Conservation (phyloP, 192 early-diverging fungal species). For the Geranomyces variabilis region DNA sequence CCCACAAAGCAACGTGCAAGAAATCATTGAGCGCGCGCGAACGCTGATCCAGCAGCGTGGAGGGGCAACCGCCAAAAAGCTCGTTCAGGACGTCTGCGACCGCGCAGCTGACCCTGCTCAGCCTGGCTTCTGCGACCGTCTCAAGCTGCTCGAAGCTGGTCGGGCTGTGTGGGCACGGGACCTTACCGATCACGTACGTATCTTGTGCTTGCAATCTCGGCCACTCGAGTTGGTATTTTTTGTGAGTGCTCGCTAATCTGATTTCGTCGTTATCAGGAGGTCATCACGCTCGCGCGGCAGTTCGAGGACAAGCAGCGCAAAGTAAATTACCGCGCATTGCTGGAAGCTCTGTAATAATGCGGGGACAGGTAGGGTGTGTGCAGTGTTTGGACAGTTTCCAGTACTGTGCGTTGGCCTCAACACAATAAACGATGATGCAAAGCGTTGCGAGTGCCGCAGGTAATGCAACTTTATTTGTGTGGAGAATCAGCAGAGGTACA, state of each 20-base stretch:
- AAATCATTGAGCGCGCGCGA: not conserved
- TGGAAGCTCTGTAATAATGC: slow-evolving; percentile 7
- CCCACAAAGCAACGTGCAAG: slow-evolving; percentile 15
- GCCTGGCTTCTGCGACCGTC: slow-evolving; percentile 43
- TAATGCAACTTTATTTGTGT: no score
- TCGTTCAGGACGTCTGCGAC: not conserved
- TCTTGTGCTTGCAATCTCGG: slow-evolving; percentile 1
- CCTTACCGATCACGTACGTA: slow-evolving; percentile 53
- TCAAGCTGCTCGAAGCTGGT: slow-evolving; percentile 40
- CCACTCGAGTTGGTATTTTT: not conserved
- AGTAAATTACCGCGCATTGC: slow-evolving; percentile 16
- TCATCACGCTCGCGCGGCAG: slow-evolving; percentile 56
- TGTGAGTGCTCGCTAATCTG: not conserved
- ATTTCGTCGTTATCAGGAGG: slow-evolving; percentile 42
- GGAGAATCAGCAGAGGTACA: no score
- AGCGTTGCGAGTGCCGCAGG: no score
- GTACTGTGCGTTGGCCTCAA: no score
- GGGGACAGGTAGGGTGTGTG: no score
- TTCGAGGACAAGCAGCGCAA: slow-evolving; percentile 44
- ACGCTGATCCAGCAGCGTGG: not conserved
- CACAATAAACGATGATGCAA: no score
- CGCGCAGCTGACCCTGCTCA: slow-evolving; percentile 10
- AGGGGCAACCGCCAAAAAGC: not conserved
- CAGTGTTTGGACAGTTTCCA: no score
- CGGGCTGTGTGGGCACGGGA: slow-evolving; percentile 36